A percentile compares a stretch with the other conserved stretches of the same genome.
Evolutionary conservation across 2,329 filamentous ascomycete genomes (phyloP).

Genomic region (Fusarium circinatum): DNA sequence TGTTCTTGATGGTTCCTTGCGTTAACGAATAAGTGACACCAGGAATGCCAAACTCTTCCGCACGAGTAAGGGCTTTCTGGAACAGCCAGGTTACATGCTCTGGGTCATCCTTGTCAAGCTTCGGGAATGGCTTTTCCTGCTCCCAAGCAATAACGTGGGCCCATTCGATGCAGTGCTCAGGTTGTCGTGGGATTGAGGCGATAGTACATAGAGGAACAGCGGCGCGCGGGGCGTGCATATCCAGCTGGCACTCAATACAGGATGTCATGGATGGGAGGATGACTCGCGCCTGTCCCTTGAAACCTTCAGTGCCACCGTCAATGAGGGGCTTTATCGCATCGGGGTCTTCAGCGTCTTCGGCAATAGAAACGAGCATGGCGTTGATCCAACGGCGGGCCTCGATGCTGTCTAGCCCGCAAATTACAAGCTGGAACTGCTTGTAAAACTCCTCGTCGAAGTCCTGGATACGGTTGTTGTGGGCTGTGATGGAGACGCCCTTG

Average conservation of each 20-base stretch:
- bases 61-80: constrained; percentile 81
- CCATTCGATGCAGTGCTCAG: constrained; percentile 99
- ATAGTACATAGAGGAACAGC: constrained; percentile 96
- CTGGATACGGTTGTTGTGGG: constrained; percentile 94
- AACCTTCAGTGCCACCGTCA: constrained; percentile 96
- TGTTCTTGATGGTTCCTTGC: constrained; percentile 98
- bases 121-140: constrained; percentile 81
- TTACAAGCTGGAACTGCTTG: constrained; percentile 92
- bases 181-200: constrained; percentile 94
- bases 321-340: constrained; percentile 94
- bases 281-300: constrained; percentile 96
- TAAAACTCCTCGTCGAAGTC: constrained; percentile 98
- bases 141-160: constrained; percentile 99
- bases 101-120: constrained; percentile 93
- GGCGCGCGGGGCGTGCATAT: constrained; percentile 98
- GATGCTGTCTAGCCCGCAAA: constrained; percentile 96
- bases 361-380: constrained; percentile 88
- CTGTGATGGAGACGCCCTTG: constrained; percentile 89
- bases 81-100: constrained; percentile 98
- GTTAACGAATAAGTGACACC: constrained; percentile 96
- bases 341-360: constrained; percentile 78
- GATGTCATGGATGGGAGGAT: constrained; percentile 92
- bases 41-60: constrained; percentile 86
- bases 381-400: constrained; percentile 99
- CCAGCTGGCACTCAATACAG: constrained; percentile 97